These are phyloP conservation scores for Ustilago trichophora DNA, from an alignment of 1,284 basidiomycete genomes.

Conservation along the genomic window DNA sequence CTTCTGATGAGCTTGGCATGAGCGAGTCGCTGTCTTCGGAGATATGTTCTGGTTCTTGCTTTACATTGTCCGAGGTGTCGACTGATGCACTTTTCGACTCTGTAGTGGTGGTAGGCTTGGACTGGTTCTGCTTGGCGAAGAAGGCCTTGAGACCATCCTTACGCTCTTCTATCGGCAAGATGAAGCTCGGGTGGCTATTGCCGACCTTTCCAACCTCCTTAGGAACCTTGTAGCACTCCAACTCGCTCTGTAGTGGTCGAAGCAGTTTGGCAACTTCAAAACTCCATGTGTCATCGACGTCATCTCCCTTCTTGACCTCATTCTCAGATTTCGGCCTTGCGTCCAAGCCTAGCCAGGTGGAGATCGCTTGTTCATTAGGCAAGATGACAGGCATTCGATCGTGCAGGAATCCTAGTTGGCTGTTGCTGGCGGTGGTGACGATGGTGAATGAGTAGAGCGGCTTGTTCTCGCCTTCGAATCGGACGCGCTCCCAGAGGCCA, in stretches of 20 bases:
- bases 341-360: conserved; percentile 79
- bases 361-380: conserved; percentile 73
- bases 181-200: conserved; percentile 80
- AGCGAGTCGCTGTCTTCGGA: conserved; percentile 11
- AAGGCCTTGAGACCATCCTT: conserved; percentile 89
- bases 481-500: conserved; percentile 81
- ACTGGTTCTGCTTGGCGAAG: conserved; percentile 72
- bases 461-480: conserved; percentile 71
- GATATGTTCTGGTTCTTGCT: background rate
- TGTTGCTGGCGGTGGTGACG: conserved; percentile 75
- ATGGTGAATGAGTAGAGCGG: conserved; percentile 86
- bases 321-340: conserved; percentile 6
- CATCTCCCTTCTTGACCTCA: conserved; percentile 17
- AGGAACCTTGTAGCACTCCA: conserved; percentile 88
- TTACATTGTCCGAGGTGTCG: background rate
- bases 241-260: conserved; percentile 71
- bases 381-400: conserved; percentile 92
- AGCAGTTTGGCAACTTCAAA: conserved; percentile 74
- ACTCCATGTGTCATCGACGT: conserved; percentile 62
- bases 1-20: conserved; percentile 17
- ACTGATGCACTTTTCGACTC: background rate
- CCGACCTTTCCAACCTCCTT: conserved; percentile 91
- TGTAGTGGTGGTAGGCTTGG: background rate
- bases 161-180: conserved; percentile 79
- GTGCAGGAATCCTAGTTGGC: conserved; percentile 71